Percentiles rank a stretch among this genome's conserved stretches.
Evolutionary conservation across 208 protist species (phyloP).

Genomic region (Crithidia brevicula): DNA sequence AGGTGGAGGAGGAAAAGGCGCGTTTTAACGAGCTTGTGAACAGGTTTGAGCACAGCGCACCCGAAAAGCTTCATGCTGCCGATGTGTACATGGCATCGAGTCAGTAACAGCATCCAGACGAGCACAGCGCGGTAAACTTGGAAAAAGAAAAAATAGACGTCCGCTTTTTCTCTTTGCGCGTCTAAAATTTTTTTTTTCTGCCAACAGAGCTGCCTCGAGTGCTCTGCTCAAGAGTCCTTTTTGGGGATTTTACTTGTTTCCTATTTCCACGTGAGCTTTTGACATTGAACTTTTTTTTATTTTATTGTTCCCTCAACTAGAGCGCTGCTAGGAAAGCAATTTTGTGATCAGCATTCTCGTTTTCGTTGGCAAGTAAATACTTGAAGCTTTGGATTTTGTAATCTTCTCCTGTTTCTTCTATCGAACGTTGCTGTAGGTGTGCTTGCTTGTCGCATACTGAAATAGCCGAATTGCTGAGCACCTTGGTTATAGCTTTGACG

Average conservation of each 20-base stretch:
- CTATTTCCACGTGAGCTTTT: too few relatives aligned
- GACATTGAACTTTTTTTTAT: slow-evolving; percentile 1
- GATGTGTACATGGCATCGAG: slow-evolving; percentile 79
- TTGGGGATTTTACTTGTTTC: too few relatives aligned
- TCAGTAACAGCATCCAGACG: slow-evolving; percentile 17
- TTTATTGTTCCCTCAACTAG: neutral
- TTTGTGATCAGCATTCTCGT: neutral
- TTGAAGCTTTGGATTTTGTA: neutral
- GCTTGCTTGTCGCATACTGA: neutral
- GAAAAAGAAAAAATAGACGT: neutral
- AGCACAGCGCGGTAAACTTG: neutral
- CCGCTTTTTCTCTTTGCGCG: slow-evolving; percentile 24
- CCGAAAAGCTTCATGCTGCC: slow-evolving; percentile 78
- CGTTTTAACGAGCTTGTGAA: slow-evolving; percentile 69
- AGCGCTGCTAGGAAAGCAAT: neutral
- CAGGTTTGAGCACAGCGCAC: slow-evolving; percentile 53
- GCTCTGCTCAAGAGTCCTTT: too few relatives aligned
- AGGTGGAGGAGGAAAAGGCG: slow-evolving; percentile 68
- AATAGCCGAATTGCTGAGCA: neutral
- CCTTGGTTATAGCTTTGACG: neutral
- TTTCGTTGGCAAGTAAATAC: neutral
- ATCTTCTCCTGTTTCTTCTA: slow-evolving; percentile 3
- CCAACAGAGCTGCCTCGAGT: too few relatives aligned
- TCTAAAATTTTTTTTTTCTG: slow-evolving; percentile 22
- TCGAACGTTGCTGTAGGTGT: slow-evolving; percentile 19